Base-by-base conservation (phyloP, 2,329 filamentous ascomycete species). In the Helminthosporium solani region DNA sequence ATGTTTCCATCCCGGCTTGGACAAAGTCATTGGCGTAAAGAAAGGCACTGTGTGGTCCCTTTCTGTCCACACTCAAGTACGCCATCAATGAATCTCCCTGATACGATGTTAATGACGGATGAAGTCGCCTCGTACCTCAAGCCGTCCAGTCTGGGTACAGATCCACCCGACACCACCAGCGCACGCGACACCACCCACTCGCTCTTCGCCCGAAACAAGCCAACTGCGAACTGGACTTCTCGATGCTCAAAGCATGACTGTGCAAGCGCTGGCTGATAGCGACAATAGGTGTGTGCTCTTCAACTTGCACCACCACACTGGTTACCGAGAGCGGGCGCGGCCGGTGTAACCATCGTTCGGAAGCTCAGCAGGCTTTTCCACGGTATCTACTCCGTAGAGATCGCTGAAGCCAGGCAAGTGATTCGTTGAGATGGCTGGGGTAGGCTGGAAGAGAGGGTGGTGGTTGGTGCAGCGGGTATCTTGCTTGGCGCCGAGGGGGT, bases 381-480 rank as follows among this genome's bases (percentile, higher is more conserved):
- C n/a, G n/a, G n/a, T n/a, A n/a, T n/a, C n/a, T n/a, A n/a, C n/a
- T n/a, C n/a, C 4, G 14, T 31, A 5, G 9, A 3, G 28, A 31
- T n/a, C 8, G 15, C 27, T 14, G n/a, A 14, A 16, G 31, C 15
- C 16, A 15, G 6, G 14, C 5, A 14, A 15, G 3, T 34, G n/a
- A n/a, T 27, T 14, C 7, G 36, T 3, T 28, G 33, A n/a, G 36
- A 33, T 44, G 14, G 19, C 21, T 23, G 20, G 30, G 25, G 40
- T 28, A 9, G 15, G 23, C 19, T 28, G 23, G 23, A 19, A 6
- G 12, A 31, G 31, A 7, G 34, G 21, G 40, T 40, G 40, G 42
- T 50, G 39, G 50, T 47, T 53, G 33, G 37, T 46, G 45, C 46
- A 44, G 52, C 54, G 50, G 52, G 54, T 57, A 57, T 51, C 51